Evolutionary conservation across 75 land plant genomes (phyloP), one percentile per base, ranked within the genome.

Genomic region (Gnetum montanum): DNA sequence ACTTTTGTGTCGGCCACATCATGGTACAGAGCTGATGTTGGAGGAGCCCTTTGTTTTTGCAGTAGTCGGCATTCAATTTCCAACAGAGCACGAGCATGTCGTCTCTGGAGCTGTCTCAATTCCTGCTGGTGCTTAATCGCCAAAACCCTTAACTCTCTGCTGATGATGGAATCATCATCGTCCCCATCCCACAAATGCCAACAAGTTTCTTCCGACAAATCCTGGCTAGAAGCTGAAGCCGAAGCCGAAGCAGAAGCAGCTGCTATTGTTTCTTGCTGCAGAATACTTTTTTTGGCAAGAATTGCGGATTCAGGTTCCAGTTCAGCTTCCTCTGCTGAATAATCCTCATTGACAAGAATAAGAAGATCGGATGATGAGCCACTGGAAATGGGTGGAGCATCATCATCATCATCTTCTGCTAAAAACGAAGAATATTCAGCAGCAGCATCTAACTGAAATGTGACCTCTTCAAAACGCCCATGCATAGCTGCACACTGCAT

Each of bases 381-480:
- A 35, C 77, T 62, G 18, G 72, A 58, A 27, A 59, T 28, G 34
- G 31, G 53, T 22, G 64, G 63, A 4, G 57, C 52, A 5, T 57
- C 71, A 16, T 80, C 72, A 35, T 48, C 45, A 4, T 50, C 52
- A 5, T 57, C 71, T 23, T 80, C 72, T 43, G 52, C 45, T 41
- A 27, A 49, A 51, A 51, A 31, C 33, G 60, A 25, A 63, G 59
- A 72, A 38, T 61, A 35, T 55, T 70, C 79, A 2, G 90, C 49
- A 27, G 65, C 79, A 27, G 65, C 79, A 0, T 82, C 74, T 29
- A 74, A 66, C 45, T 80, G 84, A 49, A 69, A 84, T 3, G 88
- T 84, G 35, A 84, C 63, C 67, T 87, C 88, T 55, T 84, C 88
- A 58, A 87, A 87, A 46, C 92, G 57, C 2, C 89, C 92, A 46